Evolutionary conservation across 2,329 filamentous ascomycete species (phyloP).

Genomic region (Sporothrix protearum): DNA sequence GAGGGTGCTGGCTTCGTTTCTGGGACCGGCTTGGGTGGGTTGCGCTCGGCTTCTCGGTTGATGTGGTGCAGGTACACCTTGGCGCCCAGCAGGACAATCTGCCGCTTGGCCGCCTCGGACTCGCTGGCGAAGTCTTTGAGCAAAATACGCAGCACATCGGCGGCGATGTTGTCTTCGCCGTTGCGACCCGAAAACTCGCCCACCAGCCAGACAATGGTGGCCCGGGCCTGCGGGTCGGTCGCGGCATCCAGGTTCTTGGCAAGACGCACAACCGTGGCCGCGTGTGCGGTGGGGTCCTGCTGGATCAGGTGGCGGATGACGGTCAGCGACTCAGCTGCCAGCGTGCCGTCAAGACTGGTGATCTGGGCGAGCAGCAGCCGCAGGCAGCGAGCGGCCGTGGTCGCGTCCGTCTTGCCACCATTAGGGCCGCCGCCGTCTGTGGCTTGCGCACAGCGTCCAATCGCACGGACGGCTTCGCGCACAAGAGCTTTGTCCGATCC

Average conservation of each 20-base stretch:
- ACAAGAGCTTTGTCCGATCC: conserved; percentile 71
- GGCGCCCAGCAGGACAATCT: conserved; percentile 89
- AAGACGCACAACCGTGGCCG: conserved; percentile 79
- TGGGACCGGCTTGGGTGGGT: neutral
- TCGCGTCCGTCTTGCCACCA: conserved; percentile 24
- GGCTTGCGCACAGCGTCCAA: conserved; percentile 86
- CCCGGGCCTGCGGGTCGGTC: conserved; percentile 80
- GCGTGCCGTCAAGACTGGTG: conserved; percentile 76
- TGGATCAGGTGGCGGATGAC: conserved; percentile 96
- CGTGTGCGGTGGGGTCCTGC: conserved; percentile 75
- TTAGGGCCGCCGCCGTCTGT: conserved; percentile 40
- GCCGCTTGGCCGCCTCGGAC: conserved; percentile 79
- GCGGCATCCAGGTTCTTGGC: conserved; percentile 89
- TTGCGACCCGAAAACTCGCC: conserved; percentile 85
- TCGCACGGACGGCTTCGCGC: conserved; percentile 84
- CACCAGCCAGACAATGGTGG: conserved; percentile 95
- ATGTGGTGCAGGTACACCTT: conserved; percentile 93
- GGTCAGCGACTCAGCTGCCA: conserved; percentile 89
- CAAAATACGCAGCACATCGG: conserved; percentile 85
- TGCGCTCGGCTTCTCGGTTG: conserved; percentile 46
- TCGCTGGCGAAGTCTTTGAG: conserved; percentile 76
- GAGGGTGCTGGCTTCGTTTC: conserved; percentile 25
- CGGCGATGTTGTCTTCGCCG: conserved; percentile 81
- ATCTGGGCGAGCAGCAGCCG: conserved; percentile 81
- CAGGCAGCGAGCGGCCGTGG: conserved; percentile 73